Evolutionary conservation across 345 rosid species (phyloP), one percentile per base, ranked within the genome.

Genomic region (Stellera chamaejasme): DNA sequence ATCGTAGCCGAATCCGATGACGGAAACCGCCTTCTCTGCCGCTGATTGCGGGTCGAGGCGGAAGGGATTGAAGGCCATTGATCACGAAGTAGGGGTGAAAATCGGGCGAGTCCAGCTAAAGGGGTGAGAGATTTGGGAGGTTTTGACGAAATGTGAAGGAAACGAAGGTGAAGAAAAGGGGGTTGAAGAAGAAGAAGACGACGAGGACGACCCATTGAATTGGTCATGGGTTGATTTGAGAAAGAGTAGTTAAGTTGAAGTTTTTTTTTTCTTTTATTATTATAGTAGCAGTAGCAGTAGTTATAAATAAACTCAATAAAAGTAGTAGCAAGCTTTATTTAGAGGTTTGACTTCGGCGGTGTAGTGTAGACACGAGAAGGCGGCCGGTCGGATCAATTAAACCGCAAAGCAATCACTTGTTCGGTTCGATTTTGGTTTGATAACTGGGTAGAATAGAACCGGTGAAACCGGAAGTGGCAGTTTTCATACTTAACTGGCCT

Each of bases 11-110:
- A 64, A 73, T 14, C 99, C 99, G 68, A 93, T 78, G 47, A 75
- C 96, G 0, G 97, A 82, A 3, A 93, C 94, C 0, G 97, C 94
- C 73, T 66, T 81, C 76, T 93, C 85, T 1, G 92, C 97, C 41
- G 94, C 96, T 15, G 88, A 69, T 47, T 77, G 82, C 1, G 97
- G 79, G 71, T 80, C 79, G 57, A 82, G 70, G 25, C 79, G 79
- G 26, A 67, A 36, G 41, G 50, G 10, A 51, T 52, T 65, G 13
- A n/a, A 32, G 3, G 81, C 76, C 90, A 87, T 87, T 5, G 15
- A 39, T 45, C 14, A 47, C 13, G n/a, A 55, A 39, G 10, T 26
- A n/a, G 51, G 27, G n/a, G 10, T 16, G 42, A 42, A 45, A 52
- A 26, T 28, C n/a, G 25, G 50, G 44, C 16, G 43, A 53, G n/a